Evolutionary conservation across 441 rosid species (phyloP).

Genomic region (Flueggea neowawraea): DNA sequence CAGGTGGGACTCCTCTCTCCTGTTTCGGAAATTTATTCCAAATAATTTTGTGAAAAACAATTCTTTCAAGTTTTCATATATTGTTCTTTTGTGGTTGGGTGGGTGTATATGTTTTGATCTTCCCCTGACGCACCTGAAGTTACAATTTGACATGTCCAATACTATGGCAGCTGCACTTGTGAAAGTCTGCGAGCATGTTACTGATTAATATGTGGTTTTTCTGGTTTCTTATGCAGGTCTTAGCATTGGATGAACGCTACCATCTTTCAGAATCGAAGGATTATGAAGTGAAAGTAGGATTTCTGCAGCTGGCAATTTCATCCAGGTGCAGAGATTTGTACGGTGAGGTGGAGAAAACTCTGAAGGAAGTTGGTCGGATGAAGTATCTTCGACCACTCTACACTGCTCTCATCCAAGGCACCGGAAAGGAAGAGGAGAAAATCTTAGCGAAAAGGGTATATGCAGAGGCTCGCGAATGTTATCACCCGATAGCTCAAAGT

Average conservation of each 20-base stretch:
- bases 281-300: slow-evolving; percentile 83
- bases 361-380: slow-evolving; percentile 92
- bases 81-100: not conserved
- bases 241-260: slow-evolving; percentile 77
- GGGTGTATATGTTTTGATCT: not conserved
- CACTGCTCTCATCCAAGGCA: slow-evolving; percentile 63
- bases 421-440: slow-evolving; percentile 73
- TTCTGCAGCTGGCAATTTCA: slow-evolving; percentile 66
- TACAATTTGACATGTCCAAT: too few relatives aligned
- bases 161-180: too few relatives aligned
- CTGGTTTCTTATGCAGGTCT: slow-evolving; percentile 33
- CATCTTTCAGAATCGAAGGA: slow-evolving; percentile 79
- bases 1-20: slow-evolving; percentile 37
- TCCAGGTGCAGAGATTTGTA: slow-evolving; percentile 62
- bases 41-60: too few relatives aligned
- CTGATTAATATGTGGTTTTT: too few relatives aligned
- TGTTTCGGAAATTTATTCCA: too few relatives aligned
- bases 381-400: slow-evolving; percentile 82
- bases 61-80: too few relatives aligned
- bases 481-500: slow-evolving; percentile 88
- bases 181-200: too few relatives aligned
- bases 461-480: slow-evolving; percentile 67
- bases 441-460: slow-evolving; percentile 70
- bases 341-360: slow-evolving; percentile 71
- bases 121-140: too few relatives aligned